Evolutionary conservation across 106 monocot genomes (phyloP), one percentile per base, ranked within the genome.

Genomic region (Dactylorhiza incarnata): DNA sequence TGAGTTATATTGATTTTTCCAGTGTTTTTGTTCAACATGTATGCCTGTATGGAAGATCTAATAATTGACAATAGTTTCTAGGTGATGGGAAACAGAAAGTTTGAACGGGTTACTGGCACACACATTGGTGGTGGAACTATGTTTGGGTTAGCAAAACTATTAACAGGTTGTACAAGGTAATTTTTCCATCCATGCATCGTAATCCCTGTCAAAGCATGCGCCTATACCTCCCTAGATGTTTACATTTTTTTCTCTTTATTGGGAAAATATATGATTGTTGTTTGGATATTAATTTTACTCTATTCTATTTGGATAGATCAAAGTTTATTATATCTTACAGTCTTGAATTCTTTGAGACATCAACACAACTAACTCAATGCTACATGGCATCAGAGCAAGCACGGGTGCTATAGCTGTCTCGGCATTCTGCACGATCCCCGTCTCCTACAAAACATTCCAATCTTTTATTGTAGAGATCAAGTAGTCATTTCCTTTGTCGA

Each of bases 71-170:
- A 56, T 86, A 49, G 26, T 54, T 54, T 87, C 56, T 79, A 91
- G 91, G 91, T 91, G 37, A 84, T 79, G 66, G 91, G 88, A 76
- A 58, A 79, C 53, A 83, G 77, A 54, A 91, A 84, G 48, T 91
- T 80, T 86, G 85, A 91, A 82, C 78, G 91, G 78, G 88, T 91
- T 75, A 91, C 86, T 23, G 91, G 91, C 43, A 91, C 91, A 53
- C 88, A 91, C 68, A 84, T 91, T 65, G 91, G 91, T 72, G 91
- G 88, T 59, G 91, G 91, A 75, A 91, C 91, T 15, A 88, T 88
- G 58, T 91, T 88, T 73, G 91, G 91, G 54, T 67, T 91, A 49
- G 91, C 88, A 75, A 91, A 88, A 76, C 91, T 91, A 76, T 84
- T 91, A 78, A 91, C 91, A 53, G 88, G 88, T 48, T 91, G 91